Evolutionary conservation across 225 moss, liverwort and hornwort genomes (phyloP), one percentile per base, ranked within the genome.

Genomic region (Marchantia paleacea): DNA sequence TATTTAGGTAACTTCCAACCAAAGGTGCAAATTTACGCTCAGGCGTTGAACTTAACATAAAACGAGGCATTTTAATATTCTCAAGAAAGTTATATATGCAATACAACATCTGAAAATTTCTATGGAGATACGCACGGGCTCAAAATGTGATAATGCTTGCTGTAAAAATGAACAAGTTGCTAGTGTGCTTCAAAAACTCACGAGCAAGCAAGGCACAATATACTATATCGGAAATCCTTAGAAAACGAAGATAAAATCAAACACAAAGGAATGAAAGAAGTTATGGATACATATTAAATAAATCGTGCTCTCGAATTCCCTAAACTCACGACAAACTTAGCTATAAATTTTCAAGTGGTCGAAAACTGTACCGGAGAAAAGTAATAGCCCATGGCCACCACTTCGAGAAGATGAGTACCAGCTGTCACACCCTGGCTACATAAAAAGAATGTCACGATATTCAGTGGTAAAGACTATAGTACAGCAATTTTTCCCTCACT

Each of bases 321-420:
- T 48, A n/a, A 72, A 50, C 16, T 5, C 18, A 48, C 39, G 0
- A 72, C 20, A 19, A 18, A n/a, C 19, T 52, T 6, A 52, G n/a
- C 16, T n/a, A n/a, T n/a, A 79, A 26, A 51, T 54, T 72, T 52
- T 60, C 80, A 75, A 70, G 22, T 11, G 52, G 12, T 0, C n/a
- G 60, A 49, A 60, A 24, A 55, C 31, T 82, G 61, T 91, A 93
- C 95, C 80, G 99, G 92, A 75, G 99, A 81, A 60, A 99, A 99
- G 67, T 80, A 90, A 81, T 92, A 95, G 12, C 95, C 89, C 73
- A 91, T 84, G 22, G 92, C 95, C 74, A 85, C 87, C 73, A 92
- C 94, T 85, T 99, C 97, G 62, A 94, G 82, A 10, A 92, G 80
- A 77, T 99, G 95, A 69, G 97, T 92, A 30, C 95, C 95, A 50